phyloP scores from a whole-genome alignment of 306 rosid species.

The Medicago lupulina region DNA sequence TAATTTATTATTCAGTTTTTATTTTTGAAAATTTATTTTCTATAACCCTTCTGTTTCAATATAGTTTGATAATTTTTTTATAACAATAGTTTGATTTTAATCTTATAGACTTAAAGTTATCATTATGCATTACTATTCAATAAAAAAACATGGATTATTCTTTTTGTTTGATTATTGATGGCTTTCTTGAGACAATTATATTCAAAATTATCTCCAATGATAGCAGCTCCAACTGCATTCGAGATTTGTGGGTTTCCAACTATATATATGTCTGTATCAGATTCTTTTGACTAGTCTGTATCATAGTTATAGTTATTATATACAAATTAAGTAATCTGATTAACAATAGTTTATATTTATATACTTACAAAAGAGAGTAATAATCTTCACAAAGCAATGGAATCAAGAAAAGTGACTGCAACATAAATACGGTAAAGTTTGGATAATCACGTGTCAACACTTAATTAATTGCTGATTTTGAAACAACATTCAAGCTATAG shows the following conservation, averaged over 20 bases:
- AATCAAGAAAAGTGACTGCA: background rate
- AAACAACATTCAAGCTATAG: background rate
- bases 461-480: background rate
- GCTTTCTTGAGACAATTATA: slow-evolving; percentile 9
- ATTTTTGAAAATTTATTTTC: background rate
- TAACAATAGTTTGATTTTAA: background rate
- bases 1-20: too few species aligned
- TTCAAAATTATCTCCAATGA: slow-evolving; percentile 13
- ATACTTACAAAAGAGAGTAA: background rate
- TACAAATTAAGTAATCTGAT: background rate
- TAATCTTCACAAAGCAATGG: background rate
- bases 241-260: slow-evolving; percentile 4
- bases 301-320: background rate
- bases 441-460: slow-evolving; percentile 6
- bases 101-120: too few species aligned
- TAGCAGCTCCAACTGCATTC: background rate
- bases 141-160: too few species aligned
- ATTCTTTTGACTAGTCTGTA: background rate
- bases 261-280: background rate
- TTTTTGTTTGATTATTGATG: background rate
- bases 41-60: background rate
- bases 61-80: background rate
- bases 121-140: background rate
- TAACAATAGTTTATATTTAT: background rate
- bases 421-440: background rate